These are phyloP conservation scores for Suhomyces kilbournensis DNA, from an alignment of 805 yeast species.

Conservation along the genomic window DNA sequence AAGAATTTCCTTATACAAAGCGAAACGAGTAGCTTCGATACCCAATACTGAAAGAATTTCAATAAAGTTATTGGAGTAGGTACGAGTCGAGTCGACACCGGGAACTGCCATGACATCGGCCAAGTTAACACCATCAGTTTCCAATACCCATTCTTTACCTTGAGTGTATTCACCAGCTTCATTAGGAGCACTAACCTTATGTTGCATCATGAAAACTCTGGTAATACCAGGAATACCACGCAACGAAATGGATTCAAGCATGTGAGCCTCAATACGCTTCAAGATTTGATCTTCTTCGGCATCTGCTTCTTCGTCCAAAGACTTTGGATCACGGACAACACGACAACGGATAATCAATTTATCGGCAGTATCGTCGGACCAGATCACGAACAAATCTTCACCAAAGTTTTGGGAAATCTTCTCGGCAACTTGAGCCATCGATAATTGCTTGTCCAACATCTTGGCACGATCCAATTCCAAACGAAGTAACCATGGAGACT, in stretches of 20 bases:
- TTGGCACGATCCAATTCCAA: constrained; percentile 97
- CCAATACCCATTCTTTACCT: constrained; percentile 96
- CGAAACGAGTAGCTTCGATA: constrained; percentile 96
- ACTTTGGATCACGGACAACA: constrained; percentile 94
- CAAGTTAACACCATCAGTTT: constrained; percentile 96
- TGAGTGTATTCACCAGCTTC: constrained; percentile 83
- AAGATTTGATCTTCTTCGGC: constrained; percentile 96
- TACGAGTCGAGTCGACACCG: constrained; percentile 88
- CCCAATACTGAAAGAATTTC: constrained; percentile 94
- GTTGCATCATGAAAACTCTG: constrained; percentile 88
- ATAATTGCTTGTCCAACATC: constrained; percentile 95
- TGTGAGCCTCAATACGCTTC: constrained; percentile 91
- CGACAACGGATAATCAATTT: constrained; percentile 96
- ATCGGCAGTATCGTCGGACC: constrained; percentile 99
- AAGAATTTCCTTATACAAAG: constrained; percentile 88
- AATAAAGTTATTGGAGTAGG: constrained; percentile 94
- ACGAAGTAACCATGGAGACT: constrained; percentile 97
- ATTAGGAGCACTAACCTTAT: constrained; percentile 68
- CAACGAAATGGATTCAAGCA: constrained; percentile 90
- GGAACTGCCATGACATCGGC: constrained; percentile 93
- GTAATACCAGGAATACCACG: constrained; percentile 95
- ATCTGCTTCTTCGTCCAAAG: constrained; percentile 88
- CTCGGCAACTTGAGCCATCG: constrained; percentile 98
- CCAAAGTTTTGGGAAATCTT: constrained; percentile 90
- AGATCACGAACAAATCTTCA: constrained; percentile 92